phyloP scores from a whole-genome alignment of 305 asterid genomes.

The Salvia sclarea region DNA sequence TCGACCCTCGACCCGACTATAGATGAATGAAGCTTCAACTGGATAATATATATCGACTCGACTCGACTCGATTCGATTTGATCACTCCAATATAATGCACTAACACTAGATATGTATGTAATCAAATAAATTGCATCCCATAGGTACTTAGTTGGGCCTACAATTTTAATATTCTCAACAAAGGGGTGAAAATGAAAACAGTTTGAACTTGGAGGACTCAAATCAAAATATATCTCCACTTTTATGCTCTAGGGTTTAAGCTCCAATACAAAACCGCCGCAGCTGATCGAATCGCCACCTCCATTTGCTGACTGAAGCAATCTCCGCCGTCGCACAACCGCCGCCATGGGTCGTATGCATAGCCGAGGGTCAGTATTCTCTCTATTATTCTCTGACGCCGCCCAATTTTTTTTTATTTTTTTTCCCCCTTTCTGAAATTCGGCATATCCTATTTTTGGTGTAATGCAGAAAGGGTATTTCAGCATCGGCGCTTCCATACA shows the following conservation, averaged over 20 bases:
- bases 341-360: slow-evolving; percentile 82
- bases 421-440: neutral
- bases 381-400: neutral
- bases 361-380: slow-evolving; percentile 54
- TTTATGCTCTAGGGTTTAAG: slow-evolving; percentile 21
- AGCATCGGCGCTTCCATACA: slow-evolving; percentile 49
- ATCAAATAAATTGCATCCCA: too few species aligned
- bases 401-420: neutral
- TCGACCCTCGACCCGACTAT: too few species aligned
- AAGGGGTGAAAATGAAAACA: neutral
- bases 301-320: neutral
- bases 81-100: too few species aligned
- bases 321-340: slow-evolving; percentile 23
- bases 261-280: slow-evolving; percentile 3
- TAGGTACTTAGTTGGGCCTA: too few species aligned
- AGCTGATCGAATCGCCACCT: slow-evolving; percentile 13
- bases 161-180: too few species aligned
- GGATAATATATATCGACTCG: too few species aligned
- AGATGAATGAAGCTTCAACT: too few species aligned
- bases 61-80: too few species aligned
- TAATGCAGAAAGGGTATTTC: slow-evolving; percentile 44
- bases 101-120: too few species aligned
- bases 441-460: neutral
- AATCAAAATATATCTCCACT: neutral
- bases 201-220: neutral